Evolutionary conservation across 2,329 filamentous ascomycete species (phyloP), one percentile per base, ranked within the genome.

Genomic region (Ophiosphaerella herpotricha): DNA sequence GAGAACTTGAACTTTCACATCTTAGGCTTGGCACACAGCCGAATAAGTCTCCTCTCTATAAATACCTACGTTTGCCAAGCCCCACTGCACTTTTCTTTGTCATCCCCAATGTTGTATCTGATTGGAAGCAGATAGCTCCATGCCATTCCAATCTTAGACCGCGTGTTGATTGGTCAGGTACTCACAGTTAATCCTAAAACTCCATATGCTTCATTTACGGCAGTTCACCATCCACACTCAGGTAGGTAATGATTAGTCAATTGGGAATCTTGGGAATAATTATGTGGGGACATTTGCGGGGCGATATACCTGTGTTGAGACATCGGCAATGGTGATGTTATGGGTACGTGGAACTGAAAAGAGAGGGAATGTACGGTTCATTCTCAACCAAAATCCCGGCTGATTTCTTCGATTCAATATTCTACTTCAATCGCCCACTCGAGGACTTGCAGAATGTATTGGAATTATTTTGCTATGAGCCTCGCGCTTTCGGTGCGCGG

Each of bases 401-500:
- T 6, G 26, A n/a, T n/a, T 18, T 6, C 2, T 36, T 16, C n/a
- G n/a, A 36, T n/a, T n/a, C n/a, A 9, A 36, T 36, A 36, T 18
- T 36, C 9, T 5, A 7, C 8, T 36, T n/a, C 12, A 14, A 1
- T 9, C n/a, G 7, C 4, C n/a, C 13, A 21, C n/a, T 16, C 14
- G 33, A 37, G 31, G 18, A 5, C 26, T 29, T 31, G 11, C 34
- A 56, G 46, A 6, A 63, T 65, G 64, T 51, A 60, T 16, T 66
- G 58, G 60, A 60, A 53, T 35, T 39, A 48, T 14, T 42, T 62
- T 18, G 48, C 52, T 11, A 49, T 64, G 7, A 37, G 50, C 16
- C 47, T 66, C 23, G 54, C 58, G 36, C 51, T 61, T 33, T 50
- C 55, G 3, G 53, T 52, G 36, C 60, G 60, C 16, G 37, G 62